Base-by-base conservation (phyloP, 2,329 filamentous ascomycete genomes). In the Hortaea sp. region DNA sequence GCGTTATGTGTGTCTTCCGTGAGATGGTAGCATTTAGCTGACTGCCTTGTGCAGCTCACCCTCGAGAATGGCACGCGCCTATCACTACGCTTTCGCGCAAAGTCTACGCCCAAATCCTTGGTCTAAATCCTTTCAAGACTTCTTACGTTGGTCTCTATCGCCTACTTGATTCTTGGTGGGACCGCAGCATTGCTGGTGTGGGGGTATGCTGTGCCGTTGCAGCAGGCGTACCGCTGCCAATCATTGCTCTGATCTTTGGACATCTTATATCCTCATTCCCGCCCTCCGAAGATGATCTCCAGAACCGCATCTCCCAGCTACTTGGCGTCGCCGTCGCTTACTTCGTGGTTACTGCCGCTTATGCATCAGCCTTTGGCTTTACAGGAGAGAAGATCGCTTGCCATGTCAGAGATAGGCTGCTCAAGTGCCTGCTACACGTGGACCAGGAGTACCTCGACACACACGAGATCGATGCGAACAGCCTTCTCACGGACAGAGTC, bases 391-490 rank as follows among this genome's bases (percentile, higher is more conserved):
- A 69, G 41, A 66, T 76, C 7, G 70, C 71, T 5, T 63, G 71
- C 46, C 67, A 66, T 30, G 59, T 74, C 5, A 65, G 74, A 41
- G 68, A 69, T 47, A 63, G 64, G 34, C 63, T 75, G 30, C 62
- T 77, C 10, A 60, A 70, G 32, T 68, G 69, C 48, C 66, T 72
- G 6, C 58, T 77, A 20, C 68, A 73, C 29, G 68, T 75, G 56
- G 73, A 76, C 43, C 71, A 74, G 53, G 63, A 70, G 7, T 77
- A 72, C 53, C 73, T 74, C 49, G 74, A 77, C 48, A 67, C 68
- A 9, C 63, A 71, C 49, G 67, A 71, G 34, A 68, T 73, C 13
- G 72, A 76, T 56, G 69, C 76, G 55, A 69, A 70, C 11, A 63
- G 61, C 10, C 62, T 69, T 28, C 58, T 72, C 5, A 70, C 68